These are phyloP conservation scores for Friedmanniomyces endolithicus DNA, from an alignment of 495 filamentous ascomycete genomes.

Conservation along the genomic window DNA sequence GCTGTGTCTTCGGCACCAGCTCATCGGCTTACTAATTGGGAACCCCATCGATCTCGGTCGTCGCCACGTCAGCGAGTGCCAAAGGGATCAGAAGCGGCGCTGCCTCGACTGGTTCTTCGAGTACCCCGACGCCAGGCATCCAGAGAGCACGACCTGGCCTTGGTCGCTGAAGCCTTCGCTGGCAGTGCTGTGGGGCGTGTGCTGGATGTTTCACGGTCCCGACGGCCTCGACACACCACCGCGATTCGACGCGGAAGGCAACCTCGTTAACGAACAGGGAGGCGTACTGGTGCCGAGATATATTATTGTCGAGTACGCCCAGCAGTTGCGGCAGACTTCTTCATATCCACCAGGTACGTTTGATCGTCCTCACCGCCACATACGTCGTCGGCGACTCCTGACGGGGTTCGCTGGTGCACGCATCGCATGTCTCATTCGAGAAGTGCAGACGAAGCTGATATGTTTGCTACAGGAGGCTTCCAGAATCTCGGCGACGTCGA, in stretches of 20 bases:
- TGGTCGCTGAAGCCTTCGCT: constrained; percentile 41
- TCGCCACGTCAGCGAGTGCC: constrained; percentile 6
- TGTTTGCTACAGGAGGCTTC: no score
- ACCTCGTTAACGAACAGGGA: constrained; percentile 2
- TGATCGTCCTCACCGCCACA: not conserved
- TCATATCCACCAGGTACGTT: not conserved
- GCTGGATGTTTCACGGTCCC: constrained; percentile 39
- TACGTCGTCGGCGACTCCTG: no score
- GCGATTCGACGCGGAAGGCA: constrained; percentile 6
- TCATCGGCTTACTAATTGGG: constrained; percentile 3
- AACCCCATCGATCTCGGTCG: not conserved
- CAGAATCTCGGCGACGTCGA: no score
- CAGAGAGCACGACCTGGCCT: constrained; percentile 42
- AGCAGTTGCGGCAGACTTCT: not conserved
- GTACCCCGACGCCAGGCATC: constrained; percentile 30
- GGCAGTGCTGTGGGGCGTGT: constrained; percentile 44
- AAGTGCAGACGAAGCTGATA: no score
- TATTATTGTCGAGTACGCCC: not conserved
- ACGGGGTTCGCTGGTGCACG: no score
- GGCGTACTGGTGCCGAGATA: not conserved
- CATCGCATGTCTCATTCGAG: no score
- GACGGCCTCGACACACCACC: not conserved
- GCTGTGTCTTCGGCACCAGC: constrained; percentile 8
- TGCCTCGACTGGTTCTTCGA: constrained; percentile 26
- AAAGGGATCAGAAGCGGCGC: constrained; percentile 5